Conservation (phyloP, 2,329 filamentous ascomycete species). For the Xylariales sp. region DNA sequence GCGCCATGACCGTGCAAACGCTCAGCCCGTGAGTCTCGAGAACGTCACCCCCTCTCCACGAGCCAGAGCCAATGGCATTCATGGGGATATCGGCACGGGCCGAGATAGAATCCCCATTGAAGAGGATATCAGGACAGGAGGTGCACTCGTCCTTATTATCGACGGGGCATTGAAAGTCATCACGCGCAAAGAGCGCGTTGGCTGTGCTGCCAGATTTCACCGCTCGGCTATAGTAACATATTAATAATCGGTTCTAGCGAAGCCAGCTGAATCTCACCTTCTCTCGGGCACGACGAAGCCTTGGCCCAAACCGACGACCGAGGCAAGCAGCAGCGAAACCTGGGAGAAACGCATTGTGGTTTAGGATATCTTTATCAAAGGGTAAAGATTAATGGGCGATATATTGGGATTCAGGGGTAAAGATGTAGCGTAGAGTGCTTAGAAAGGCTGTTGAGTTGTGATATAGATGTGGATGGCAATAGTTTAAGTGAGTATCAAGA, state of each 20-base stretch:
- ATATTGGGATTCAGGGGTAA: neutral
- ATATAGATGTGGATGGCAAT: constrained; percentile 1
- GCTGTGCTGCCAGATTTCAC: neutral
- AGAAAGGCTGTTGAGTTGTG: neutral
- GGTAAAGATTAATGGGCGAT: neutral
- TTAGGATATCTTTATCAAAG: neutral
- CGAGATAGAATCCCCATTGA: neutral
- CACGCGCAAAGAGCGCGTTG: neutral
- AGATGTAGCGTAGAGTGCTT: neutral
- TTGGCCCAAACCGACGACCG: neutral
- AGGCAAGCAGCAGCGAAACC: neutral
- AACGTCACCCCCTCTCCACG: constrained; percentile 1
- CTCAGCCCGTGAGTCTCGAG: constrained; percentile 3
- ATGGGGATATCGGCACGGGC: neutral
- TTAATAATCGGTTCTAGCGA: neutral
- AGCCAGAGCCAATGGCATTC: constrained; percentile 1
- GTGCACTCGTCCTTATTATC: neutral
- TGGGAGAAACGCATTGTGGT: neutral
- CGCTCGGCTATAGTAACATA: neutral
- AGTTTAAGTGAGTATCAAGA: neutral
- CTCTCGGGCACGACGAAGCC: neutral
- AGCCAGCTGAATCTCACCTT: neutral
- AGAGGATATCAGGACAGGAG: constrained; percentile 2
- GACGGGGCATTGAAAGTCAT: neutral
- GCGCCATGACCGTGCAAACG: constrained; percentile 7